phyloP scores from a whole-genome alignment of 306 rosid genomes.

The Vicia villosa region DNA sequence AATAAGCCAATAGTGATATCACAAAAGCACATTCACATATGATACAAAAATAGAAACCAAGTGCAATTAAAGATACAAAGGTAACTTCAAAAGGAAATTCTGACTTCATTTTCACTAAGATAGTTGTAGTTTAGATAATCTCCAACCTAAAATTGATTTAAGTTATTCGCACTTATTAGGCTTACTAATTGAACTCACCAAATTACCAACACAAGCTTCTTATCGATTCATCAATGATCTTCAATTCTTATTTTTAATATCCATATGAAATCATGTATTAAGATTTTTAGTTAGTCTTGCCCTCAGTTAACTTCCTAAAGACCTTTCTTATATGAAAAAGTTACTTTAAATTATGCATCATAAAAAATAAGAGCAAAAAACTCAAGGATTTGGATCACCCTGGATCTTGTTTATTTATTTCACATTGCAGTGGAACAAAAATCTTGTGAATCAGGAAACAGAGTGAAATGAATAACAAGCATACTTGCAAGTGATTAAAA shows the following conservation, averaged over 20 bases:
- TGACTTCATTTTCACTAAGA: not conserved
- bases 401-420: conserved; percentile 3
- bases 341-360: conserved; percentile 1
- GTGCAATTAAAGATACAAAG: conserved; percentile 11
- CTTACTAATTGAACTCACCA: conserved; percentile 20
- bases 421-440: conserved; percentile 20
- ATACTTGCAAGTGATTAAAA: not conserved
- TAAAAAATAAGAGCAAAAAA: not conserved
- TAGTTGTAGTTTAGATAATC: conserved; percentile 12
- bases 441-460: not conserved
- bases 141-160: conserved; percentile 5
- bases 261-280: not conserved
- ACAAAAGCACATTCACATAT: not conserved
- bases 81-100: conserved; percentile 19
- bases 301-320: conserved; percentile 3
- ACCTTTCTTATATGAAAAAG: not conserved
- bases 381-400: not conserved
- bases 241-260: conserved; percentile 1
- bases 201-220: conserved; percentile 30
- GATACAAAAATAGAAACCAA: conserved; percentile 11
- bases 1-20: conserved; percentile 23
- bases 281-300: not conserved
- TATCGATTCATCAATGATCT: not conserved
- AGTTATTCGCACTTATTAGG: conserved; percentile 21
- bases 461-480: not conserved